Evolutionary conservation across 2,329 filamentous ascomycete species (phyloP).

Genomic region (Verticillium dahliae): DNA sequence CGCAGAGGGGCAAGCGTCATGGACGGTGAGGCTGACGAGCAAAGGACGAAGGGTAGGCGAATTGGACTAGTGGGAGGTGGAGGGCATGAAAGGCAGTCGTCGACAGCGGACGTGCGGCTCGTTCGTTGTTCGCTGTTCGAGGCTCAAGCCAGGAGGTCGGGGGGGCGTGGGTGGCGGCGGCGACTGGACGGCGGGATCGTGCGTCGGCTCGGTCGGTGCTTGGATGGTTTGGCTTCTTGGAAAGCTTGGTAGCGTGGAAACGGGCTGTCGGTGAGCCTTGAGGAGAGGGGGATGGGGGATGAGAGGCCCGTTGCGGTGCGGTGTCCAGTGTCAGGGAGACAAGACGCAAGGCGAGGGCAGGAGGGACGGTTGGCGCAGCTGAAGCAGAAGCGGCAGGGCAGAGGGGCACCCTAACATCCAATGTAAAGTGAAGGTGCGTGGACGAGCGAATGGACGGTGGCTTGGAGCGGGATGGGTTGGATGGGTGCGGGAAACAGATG

Average conservation of each 20-base stretch:
- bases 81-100: neutral
- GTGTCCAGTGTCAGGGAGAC: neutral
- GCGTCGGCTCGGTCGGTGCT: neutral
- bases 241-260: neutral
- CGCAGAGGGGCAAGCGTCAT: slow-evolving; percentile 4
- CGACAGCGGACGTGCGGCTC: neutral
- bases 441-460: slow-evolving; percentile 1
- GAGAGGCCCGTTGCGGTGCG: neutral
- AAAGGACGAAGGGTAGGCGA: neutral
- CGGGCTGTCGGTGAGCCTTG: neutral
- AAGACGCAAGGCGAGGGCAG: neutral
- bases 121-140: neutral
- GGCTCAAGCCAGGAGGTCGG: neutral
- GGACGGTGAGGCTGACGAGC: slow-evolving; percentile 2
- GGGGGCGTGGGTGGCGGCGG: neutral
- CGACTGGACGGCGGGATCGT: neutral
- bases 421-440: neutral
- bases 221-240: neutral
- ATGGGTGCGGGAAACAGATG: neutral
- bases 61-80: slow-evolving; percentile 2
- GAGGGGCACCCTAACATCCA: neutral
- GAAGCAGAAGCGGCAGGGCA: neutral
- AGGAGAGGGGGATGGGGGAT: neutral
- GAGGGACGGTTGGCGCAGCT: neutral
- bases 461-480: slow-evolving; percentile 7